Evolutionary conservation across 805 yeast genomes (phyloP), one percentile per base, ranked within the genome.

Genomic region (Saturnispora zaruensis): DNA sequence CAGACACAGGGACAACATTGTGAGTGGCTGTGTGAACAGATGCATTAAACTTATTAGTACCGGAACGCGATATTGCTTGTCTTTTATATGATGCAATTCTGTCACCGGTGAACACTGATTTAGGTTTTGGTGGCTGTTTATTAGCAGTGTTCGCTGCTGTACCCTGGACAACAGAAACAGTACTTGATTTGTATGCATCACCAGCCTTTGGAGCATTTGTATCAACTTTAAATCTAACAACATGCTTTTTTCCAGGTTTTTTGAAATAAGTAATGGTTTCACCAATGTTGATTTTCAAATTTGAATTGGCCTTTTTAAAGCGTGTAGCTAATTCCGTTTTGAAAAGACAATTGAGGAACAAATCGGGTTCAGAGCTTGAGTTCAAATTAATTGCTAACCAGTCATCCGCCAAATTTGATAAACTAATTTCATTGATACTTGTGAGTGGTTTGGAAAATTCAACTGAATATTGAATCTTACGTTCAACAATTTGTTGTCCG

Each of bases 321-420:
- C 84, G 85, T 0, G 96, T 81, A 0, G 86, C 70, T 48, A 93
- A 70, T 63, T 93, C 99, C 0, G 98, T 93, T 68, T 93, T 93
- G 71, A 93, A 86, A 51, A 78, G 77, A 51, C 89, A 75, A 66
- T 86, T 85, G 53, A 93, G 71, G 51, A 93, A 78, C 11, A 87
- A 75, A 67, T 93, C 99, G 1, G 96, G 88, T 47, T 73, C 76
- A 1, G 76, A 58, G 5, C 76, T 70, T 0, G 81, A 75, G 20
- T 75, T 74, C 50, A 80, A 65, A 33, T 78, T 76, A 42, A 85
- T 61, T 1, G 96, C 95, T 32, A 90, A 64, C 99, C 99, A 93
- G 60, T 90, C 93, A 67, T 93, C 99, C 56, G 90, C 93, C 49
- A 80, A 71, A 44, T 75, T 78, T 0, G 96, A 85, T 57, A 93